A percentile compares a stretch with the other conserved stretches of the same genome.
Conservation (phyloP, 2,329 filamentous ascomycete genomes). For the Phialophora macrospora region DNA sequence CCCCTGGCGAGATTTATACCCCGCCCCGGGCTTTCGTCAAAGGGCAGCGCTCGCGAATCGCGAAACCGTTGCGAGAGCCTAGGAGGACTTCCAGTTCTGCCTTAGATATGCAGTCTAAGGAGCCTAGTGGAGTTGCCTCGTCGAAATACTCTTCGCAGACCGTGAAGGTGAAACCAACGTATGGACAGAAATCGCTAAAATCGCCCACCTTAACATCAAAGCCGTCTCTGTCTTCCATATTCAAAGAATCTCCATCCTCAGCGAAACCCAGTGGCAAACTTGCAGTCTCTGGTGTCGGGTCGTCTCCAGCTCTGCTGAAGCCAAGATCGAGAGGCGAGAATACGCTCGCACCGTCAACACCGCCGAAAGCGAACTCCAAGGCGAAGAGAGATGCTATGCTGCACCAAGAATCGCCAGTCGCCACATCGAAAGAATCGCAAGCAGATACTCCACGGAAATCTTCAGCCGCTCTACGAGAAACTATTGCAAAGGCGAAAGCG, state of each 20-base stretch:
- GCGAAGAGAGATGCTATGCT: constrained; percentile 5
- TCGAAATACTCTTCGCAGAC: constrained; percentile 19
- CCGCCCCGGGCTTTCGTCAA: constrained; percentile 37
- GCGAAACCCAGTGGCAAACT: constrained; percentile 8
- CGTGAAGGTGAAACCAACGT: constrained; percentile 22
- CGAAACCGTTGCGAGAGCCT: constrained; percentile 25
- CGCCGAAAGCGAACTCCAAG: constrained; percentile 22
- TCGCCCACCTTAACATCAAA: constrained; percentile 22
- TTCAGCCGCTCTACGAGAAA: constrained; percentile 80
- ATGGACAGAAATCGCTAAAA: constrained; percentile 14
- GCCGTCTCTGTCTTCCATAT: constrained; percentile 31
- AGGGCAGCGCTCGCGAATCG: constrained; percentile 35
- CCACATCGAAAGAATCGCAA: constrained; percentile 4
- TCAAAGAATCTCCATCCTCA: constrained; percentile 20
- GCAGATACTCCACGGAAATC: constrained; percentile 63
- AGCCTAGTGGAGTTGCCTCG: not conserved
- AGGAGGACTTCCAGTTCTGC: constrained; percentile 24
- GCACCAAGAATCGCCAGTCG: constrained; percentile 1
- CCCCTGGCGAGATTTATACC: constrained; percentile 34
- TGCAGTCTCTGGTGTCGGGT: constrained; percentile 14
- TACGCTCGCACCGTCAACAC: constrained; percentile 25
- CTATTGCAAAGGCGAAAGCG: constrained; percentile 87
- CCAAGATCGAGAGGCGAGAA: constrained; percentile 32
- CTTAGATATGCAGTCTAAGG: constrained; percentile 13
- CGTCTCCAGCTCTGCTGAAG: constrained; percentile 19